Evolutionary conservation across 2,329 filamentous ascomycete species (phyloP), one percentile per base, ranked within the genome.

Genomic region (Sporothrix pallida): DNA sequence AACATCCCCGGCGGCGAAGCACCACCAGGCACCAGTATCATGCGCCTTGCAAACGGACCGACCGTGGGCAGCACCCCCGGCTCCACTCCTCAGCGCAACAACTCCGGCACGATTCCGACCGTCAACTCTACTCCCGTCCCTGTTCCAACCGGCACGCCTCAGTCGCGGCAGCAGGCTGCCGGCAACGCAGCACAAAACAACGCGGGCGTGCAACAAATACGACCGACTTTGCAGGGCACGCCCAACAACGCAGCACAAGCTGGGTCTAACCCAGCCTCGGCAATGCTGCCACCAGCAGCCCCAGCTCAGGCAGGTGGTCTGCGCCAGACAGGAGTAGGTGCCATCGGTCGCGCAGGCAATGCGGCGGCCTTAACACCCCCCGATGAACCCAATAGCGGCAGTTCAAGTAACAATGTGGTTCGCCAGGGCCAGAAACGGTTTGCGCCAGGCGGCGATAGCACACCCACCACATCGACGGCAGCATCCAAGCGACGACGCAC

Each of bases 291-390:
- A 52, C 70, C 70, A 23, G 56, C 44, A 6, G n/a, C 70, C 10
- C 37, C 42, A 9, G 6, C 68, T 5, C 52, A 60, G 8, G 37
- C 69, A 46, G 56, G 54, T 15, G 42, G 20, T 44, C 13, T 62
- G 8, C 75, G 73, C 3, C 72, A 74, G 20, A 48, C 70, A 72
- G 58, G 23, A 42, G 70, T 44, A 62, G 62, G 20, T 15, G 37
- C 74, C 20, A 68, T 58, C 31, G 65, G 70, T 62, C 69, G 68
- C 15, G 42, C 23, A 8, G 52, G 26, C 46, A 72, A 72, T 48
- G 54, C 44, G 7, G 85, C 81, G 56, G 87, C 85, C 1, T 82
- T 89, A 42, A 89, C 88, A 1, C 87, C 87, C 0, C 87, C 87
- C 2, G 87, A 89, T 65, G 88, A 89, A 76, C 82, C 63, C 46